A percentile compares a stretch with the other conserved stretches of the same genome.
Conservation (phyloP, 2,329 filamentous ascomycete genomes). For the Fusarium setosum region DNA sequence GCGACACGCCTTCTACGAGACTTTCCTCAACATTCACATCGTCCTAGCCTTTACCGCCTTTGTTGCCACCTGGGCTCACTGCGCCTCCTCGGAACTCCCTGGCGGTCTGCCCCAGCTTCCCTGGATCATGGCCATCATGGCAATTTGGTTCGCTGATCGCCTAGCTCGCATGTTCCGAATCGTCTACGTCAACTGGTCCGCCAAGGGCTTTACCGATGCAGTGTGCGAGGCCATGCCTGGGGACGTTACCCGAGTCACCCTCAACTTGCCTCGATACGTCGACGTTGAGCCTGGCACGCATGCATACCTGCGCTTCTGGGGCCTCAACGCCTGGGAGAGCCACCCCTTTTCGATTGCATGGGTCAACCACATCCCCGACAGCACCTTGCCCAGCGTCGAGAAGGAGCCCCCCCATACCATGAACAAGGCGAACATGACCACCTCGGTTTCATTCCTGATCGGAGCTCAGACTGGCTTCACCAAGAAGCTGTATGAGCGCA, state of each 20-base stretch:
- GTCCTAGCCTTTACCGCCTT: conserved; percentile 76
- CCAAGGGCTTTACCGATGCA: conserved; percentile 70
- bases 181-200: conserved; percentile 74
- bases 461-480: conserved; percentile 92
- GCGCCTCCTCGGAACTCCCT: conserved; percentile 71
- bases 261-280: conserved; percentile 75
- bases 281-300: conserved; percentile 77
- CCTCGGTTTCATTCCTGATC: conserved; percentile 82
- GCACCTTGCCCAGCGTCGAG: conserved; percentile 53
- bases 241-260: conserved; percentile 76
- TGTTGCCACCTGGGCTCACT: conserved; percentile 82
- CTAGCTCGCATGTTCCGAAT: conserved; percentile 71
- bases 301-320: conserved; percentile 77
- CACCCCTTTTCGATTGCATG: conserved; percentile 86
- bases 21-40: conserved; percentile 90
- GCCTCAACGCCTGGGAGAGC: conserved; percentile 75
- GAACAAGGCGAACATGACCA: conserved; percentile 57
- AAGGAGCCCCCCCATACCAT: conserved; percentile 53
- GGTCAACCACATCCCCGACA: conserved; percentile 67
- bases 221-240: conserved; percentile 75
- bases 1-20: conserved; percentile 96
- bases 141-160: conserved; percentile 83
- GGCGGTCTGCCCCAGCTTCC: conserved; percentile 77
- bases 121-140: conserved; percentile 79
- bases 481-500: conserved; percentile 79